Conservation (phyloP, 2,329 filamentous ascomycete genomes). For the Salinomyces thailandicus region DNA sequence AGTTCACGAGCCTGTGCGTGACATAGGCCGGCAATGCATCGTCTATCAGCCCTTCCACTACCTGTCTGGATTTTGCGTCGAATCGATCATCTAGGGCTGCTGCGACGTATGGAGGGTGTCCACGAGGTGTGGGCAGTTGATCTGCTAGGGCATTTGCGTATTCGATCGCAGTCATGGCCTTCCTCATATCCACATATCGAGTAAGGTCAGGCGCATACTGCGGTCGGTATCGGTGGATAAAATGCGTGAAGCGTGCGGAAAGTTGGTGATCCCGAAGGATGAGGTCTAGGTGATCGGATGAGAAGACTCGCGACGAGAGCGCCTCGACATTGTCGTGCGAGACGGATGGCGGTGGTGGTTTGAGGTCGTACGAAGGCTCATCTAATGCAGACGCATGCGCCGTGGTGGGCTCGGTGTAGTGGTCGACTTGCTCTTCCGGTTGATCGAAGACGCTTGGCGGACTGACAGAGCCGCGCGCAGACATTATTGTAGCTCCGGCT, state of each 20-base stretch:
- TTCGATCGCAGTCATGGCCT: slow-evolving; percentile 33
- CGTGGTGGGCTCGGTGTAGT: slow-evolving; percentile 20
- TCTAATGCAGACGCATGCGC: slow-evolving; percentile 13
- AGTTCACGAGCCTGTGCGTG: slow-evolving; percentile 29
- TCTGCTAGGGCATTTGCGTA: slow-evolving; percentile 36
- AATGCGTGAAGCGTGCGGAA: slow-evolving; percentile 28
- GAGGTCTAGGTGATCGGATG: slow-evolving; percentile 32
- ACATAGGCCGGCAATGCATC: slow-evolving; percentile 34
- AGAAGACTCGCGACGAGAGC: slow-evolving; percentile 32
- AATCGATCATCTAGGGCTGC: slow-evolving; percentile 30
- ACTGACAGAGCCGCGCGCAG: slow-evolving; percentile 11
- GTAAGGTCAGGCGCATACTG: slow-evolving; percentile 26
- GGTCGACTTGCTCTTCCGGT: slow-evolving; percentile 7
- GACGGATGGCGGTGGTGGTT: slow-evolving; percentile 28
- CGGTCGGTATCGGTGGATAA: slow-evolving; percentile 31
- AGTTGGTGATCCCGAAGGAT: slow-evolving; percentile 30
- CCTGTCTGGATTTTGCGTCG: slow-evolving; percentile 23
- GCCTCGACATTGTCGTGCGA: slow-evolving; percentile 26
- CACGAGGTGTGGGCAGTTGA: slow-evolving; percentile 18
- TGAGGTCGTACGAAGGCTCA: slow-evolving; percentile 29
- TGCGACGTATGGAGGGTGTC: slow-evolving; percentile 20
- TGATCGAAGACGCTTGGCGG: slow-evolving; percentile 21
- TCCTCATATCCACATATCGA: slow-evolving; percentile 31
- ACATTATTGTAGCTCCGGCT: slow-evolving; percentile 12
- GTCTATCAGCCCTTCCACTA: slow-evolving; percentile 28